These are phyloP conservation scores for Pseudogymnoascus verrucosus DNA, from an alignment of 2,329 filamentous ascomycete genomes.

Conservation along the genomic window DNA sequence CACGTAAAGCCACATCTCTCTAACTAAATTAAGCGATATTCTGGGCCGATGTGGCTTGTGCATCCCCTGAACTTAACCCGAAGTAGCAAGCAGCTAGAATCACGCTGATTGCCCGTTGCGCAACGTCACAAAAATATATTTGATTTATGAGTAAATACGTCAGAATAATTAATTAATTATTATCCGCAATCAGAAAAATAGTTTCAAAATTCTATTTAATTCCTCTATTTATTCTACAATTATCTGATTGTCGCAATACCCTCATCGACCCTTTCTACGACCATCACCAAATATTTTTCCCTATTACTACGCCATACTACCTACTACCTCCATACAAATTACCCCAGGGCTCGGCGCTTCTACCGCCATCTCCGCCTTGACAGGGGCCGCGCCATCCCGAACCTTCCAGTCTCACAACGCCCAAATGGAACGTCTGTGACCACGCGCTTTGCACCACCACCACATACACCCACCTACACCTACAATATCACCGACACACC, in stretches of 20 bases:
- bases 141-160: background rate
- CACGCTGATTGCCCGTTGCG: background rate
- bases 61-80: background rate
- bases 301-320: background rate
- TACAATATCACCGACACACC: background rate
- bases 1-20: background rate
- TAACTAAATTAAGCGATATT: background rate
- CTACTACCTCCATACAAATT: background rate
- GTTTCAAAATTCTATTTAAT: background rate
- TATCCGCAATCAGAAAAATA: background rate
- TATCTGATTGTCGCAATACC: background rate
- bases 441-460: background rate
- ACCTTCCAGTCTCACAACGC: background rate
- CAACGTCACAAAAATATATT: background rate
- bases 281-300: background rate
- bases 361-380: background rate
- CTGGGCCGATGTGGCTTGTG: background rate
- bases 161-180: background rate
- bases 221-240: background rate
- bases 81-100: background rate
- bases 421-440: background rate
- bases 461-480: background rate
- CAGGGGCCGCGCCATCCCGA: background rate
- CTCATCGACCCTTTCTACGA: background rate
- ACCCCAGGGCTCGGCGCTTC: background rate